These are phyloP conservation scores for Papiliotrema flavescens DNA, from an alignment of 1,284 basidiomycete species.

Conservation along the genomic window DNA sequence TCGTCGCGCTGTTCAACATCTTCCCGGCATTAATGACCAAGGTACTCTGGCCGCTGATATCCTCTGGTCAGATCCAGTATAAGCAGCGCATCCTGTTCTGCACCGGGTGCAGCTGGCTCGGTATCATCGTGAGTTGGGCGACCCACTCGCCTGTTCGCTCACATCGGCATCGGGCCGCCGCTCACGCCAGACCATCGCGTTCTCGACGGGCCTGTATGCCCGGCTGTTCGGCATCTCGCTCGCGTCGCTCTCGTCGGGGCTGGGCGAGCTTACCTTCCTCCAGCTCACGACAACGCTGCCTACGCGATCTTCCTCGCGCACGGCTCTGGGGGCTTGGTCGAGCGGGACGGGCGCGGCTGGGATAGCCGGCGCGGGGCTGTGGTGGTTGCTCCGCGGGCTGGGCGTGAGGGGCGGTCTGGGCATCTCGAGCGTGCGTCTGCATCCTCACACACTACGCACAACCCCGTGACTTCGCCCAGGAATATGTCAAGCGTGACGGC, in stretches of 20 bases:
- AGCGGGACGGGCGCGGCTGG: slow-evolving; percentile 94
- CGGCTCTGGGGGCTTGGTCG: slow-evolving; percentile 67
- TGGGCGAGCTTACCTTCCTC: slow-evolving; percentile 92
- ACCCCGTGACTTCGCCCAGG: too few relatives aligned
- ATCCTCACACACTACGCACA: not conserved
- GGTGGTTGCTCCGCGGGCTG: slow-evolving; percentile 87
- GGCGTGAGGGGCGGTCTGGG: slow-evolving; percentile 82
- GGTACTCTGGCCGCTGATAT: slow-evolving; percentile 86
- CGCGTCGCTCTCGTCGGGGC: slow-evolving; percentile 85
- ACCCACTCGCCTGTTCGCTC: not conserved
- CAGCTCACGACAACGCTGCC: slow-evolving; percentile 77
- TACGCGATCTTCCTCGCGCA: slow-evolving; percentile 26
- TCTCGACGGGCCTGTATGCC: slow-evolving; percentile 64
- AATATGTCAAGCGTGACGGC: too few relatives aligned
- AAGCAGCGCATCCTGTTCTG: slow-evolving; percentile 70
- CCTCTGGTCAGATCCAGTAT: slow-evolving; percentile 78
- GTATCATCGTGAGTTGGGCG: slow-evolving; percentile 64
- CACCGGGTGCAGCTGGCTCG: slow-evolving; percentile 65
- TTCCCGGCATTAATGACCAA: slow-evolving; percentile 77
- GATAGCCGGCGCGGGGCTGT: slow-evolving; percentile 83
- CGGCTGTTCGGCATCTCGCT: slow-evolving; percentile 81
- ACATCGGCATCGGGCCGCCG: not conserved
- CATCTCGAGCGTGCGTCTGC: slow-evolving; percentile 55
- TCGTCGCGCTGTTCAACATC: slow-evolving; percentile 89
- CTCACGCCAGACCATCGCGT: slow-evolving; percentile 66